phyloP scores from a whole-genome alignment of 2,329 filamentous ascomycete genomes.

The Akanthomyces uredinophilus region DNA sequence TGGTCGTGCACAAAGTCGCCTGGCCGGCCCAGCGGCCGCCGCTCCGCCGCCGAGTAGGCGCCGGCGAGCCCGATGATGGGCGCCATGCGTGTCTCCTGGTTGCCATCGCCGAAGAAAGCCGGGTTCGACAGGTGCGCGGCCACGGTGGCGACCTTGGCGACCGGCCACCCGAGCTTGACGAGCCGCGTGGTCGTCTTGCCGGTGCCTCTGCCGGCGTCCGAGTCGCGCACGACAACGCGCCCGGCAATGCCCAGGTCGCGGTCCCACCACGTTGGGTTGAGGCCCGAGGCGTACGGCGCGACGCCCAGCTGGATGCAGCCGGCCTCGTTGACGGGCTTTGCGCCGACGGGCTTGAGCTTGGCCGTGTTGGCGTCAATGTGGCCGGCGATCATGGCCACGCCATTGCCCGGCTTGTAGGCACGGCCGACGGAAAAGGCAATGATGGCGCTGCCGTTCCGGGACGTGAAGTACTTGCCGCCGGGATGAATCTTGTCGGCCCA shows the following conservation, averaged over 20 bases:
- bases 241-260: constrained; percentile 88
- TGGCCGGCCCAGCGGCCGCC: constrained; percentile 47
- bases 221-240: constrained; percentile 75
- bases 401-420: constrained; percentile 77
- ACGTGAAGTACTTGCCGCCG: constrained; percentile 84
- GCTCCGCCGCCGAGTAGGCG: constrained; percentile 41
- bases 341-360: constrained; percentile 84
- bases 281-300: constrained; percentile 81
- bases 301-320: constrained; percentile 88
- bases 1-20: constrained; percentile 78
- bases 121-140: constrained; percentile 59
- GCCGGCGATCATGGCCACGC: constrained; percentile 80
- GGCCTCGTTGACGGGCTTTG: constrained; percentile 65
- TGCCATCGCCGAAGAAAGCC: constrained; percentile 67
- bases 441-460: constrained; percentile 77
- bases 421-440: constrained; percentile 82
- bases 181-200: constrained; percentile 61
- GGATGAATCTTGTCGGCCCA: constrained; percentile 69
- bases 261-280: constrained; percentile 96
- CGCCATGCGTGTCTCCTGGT: constrained; percentile 88
- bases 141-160: constrained; percentile 88
- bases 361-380: constrained; percentile 92
- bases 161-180: constrained; percentile 90
- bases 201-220: constrained; percentile 65
- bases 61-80: constrained; percentile 91